Evolutionary conservation across 352 stramenopile genomes (phyloP).

Genomic region (Globisporangium heterothallicum): DNA sequence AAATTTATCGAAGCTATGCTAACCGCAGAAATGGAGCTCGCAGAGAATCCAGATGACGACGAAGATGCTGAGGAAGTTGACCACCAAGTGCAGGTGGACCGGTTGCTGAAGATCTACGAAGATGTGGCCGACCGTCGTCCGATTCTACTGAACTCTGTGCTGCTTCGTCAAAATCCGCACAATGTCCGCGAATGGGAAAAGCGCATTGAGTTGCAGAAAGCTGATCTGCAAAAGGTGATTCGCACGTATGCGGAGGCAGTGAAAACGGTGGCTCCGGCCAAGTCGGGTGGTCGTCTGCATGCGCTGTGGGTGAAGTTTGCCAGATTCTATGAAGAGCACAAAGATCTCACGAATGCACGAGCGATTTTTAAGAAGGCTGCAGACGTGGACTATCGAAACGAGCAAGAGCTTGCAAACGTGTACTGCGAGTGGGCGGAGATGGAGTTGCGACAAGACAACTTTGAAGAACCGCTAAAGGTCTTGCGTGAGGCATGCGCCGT

Average conservation of each 20-base stretch:
- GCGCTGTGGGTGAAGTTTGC: slow-evolving; percentile 94
- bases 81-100: slow-evolving; percentile 69
- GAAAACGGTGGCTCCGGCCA: slow-evolving; percentile 87
- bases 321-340: slow-evolving; percentile 92
- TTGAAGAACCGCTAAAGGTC: slow-evolving; percentile 90
- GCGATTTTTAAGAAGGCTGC: slow-evolving; percentile 90
- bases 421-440: slow-evolving; percentile 95
- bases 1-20: slow-evolving; percentile 98
- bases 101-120: slow-evolving; percentile 82
- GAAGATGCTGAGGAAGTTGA: slow-evolving; percentile 50
- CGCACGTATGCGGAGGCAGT: slow-evolving; percentile 88
- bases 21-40: slow-evolving; percentile 92
- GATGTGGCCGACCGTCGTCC: slow-evolving; percentile 94
- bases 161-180: slow-evolving; percentile 98
- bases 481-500: slow-evolving; percentile 77
- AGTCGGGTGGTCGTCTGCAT: slow-evolving; percentile 84
- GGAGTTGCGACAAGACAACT: slow-evolving; percentile 94
- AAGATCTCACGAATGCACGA: slow-evolving; percentile 90
- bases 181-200: slow-evolving; percentile 98
- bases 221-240: slow-evolving; percentile 60
- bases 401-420: slow-evolving; percentile 93
- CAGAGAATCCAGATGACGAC: slow-evolving; percentile 44
- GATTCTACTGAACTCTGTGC: slow-evolving; percentile 92
- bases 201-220: slow-evolving; percentile 82
- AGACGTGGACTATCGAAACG: slow-evolving; percentile 66